Evolutionary conservation across 2,329 filamentous ascomycete species (phyloP), one percentile per base, ranked within the genome.

Genomic region (Zelopaecilomyces penicillatus): DNA sequence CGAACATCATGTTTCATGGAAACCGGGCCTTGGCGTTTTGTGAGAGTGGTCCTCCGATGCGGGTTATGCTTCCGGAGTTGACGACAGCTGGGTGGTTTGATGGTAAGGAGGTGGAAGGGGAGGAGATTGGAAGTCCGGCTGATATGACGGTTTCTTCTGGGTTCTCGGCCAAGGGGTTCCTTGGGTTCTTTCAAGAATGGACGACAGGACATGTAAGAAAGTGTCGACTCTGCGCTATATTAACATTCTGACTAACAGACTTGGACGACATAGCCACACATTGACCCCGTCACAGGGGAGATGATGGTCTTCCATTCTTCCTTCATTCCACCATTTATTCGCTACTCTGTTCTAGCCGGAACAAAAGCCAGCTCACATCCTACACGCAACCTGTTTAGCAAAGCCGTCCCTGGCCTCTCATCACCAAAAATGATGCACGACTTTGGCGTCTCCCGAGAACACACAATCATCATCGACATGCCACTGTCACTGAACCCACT

Each of bases 361-460:
- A 1, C 57, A 53, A 4, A 52, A 60, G 27, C 43, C 50, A 2
- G 52, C 51, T 5, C 46, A 45, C 19, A 19, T 19, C 19, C 19
- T 19, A 6, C 19, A 27, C 31, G 61, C 54, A 41, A 52, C 67
- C 43, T 46, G 9, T 64, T 83, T 45, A 78, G 78, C 50, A 63
- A 68, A 5, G 66, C 79, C 0, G 70, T 87, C 0, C 74, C 80
- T 0, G 81, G 82, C 0, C 69, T 86, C 28, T 66, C 67, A 4
- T 75, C 75, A 1, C 76, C 81, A 2, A 85, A 82, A 57, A 82
- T 87, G 74, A 87, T 87, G 81, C 83, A 87, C 56, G 83, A 87
- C 57, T 87, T 86, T 60, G 83, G 83, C 10, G 82, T 82, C 2
- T 83, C 82, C 2, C 69, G 64, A 5, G 60, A 57, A 5, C 73